Evolutionary conservation across 1,139 yeast species (phyloP), one percentile per base, ranked within the genome.

Genomic region (Yamadazyma epiphylla): DNA sequence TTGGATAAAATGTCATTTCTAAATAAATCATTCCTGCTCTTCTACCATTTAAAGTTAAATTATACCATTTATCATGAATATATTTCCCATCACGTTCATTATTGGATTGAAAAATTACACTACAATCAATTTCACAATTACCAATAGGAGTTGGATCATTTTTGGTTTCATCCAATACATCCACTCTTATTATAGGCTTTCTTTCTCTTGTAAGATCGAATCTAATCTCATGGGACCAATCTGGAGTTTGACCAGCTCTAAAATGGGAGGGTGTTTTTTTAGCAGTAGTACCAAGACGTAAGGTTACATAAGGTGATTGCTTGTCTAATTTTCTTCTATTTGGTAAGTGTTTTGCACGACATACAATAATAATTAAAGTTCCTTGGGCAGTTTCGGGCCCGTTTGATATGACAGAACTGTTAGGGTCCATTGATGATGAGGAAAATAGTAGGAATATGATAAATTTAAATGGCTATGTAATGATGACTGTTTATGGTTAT

Each of bases 191-290:
- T 1, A 68, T 41, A 1, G 88, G 84, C 34, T 67, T 73, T 16
- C 84, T 68, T 26, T 80, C 83, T 14, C 83, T 67, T 2, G 78
- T 66, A 22, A 83, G 53, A 24, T 74, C 70, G 55, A 84, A 87
- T 42, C 91, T 66, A 28, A 80, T 69, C 44, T 85, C 89, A 43
- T 80, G 81, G 38, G 85, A 82, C 86, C 95, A 88, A 26, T 70
- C 76, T 0, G 96, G 96, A 2, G 86, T 82, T 52, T 88, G 96
- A 2, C 96, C 96, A 1, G 95, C 96, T 42, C 96, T 60, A 41
- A 74, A 73, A 37, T 82, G 77, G 0, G 85, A 66, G 16, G 77
- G 78, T 0, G 95, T 85, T 42, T 83, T 75, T 42, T 81, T 74
- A 14, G 94, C 91, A 38, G 74, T 74, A 33, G 85, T 83, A n/a